Conservation (phyloP, 495 filamentous ascomycete genomes). For the Darksidea phi region DNA sequence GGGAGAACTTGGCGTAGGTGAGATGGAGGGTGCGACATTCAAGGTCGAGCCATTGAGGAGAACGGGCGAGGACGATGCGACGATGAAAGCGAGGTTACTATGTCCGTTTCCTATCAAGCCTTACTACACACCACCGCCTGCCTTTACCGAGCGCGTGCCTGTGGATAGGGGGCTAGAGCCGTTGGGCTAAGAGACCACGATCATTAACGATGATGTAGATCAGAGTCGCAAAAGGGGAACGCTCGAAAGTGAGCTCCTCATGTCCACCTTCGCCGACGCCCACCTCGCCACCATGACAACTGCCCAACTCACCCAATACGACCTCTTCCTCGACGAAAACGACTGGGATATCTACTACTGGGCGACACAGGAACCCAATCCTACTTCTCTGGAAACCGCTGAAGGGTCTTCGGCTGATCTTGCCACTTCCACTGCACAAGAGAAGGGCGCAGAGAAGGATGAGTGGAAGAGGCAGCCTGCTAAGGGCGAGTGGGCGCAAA, state of each 20-base stretch:
- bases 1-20: slow-evolving; percentile 82
- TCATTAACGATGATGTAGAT: slow-evolving; percentile 52
- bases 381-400: slow-evolving; percentile 45
- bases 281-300: slow-evolving; percentile 71
- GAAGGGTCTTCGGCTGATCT: slow-evolving; percentile 41
- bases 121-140: neutral
- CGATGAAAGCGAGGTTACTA: slow-evolving; percentile 83
- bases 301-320: slow-evolving; percentile 77
- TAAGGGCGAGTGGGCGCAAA: slow-evolving; percentile 92
- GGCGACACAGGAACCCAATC: slow-evolving; percentile 83
- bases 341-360: slow-evolving; percentile 99
- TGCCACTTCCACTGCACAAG: slow-evolving; percentile 42
- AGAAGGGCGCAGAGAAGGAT: slow-evolving; percentile 40
- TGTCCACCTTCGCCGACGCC: slow-evolving; percentile 88
- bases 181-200: neutral
- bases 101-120: slow-evolving; percentile 59
- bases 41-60: slow-evolving; percentile 84
- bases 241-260: slow-evolving; percentile 90
- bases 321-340: slow-evolving; percentile 95
- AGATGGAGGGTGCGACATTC: slow-evolving; percentile 85
- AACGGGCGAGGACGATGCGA: slow-evolving; percentile 73
- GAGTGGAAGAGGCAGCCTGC: slow-evolving; percentile 34
- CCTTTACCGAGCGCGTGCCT: neutral
- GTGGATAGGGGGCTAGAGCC: neutral
- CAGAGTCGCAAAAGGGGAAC: slow-evolving; percentile 96